These are phyloP conservation scores for Pichia occidentalis DNA, from an alignment of 805 yeast species.

Conservation along the genomic window DNA sequence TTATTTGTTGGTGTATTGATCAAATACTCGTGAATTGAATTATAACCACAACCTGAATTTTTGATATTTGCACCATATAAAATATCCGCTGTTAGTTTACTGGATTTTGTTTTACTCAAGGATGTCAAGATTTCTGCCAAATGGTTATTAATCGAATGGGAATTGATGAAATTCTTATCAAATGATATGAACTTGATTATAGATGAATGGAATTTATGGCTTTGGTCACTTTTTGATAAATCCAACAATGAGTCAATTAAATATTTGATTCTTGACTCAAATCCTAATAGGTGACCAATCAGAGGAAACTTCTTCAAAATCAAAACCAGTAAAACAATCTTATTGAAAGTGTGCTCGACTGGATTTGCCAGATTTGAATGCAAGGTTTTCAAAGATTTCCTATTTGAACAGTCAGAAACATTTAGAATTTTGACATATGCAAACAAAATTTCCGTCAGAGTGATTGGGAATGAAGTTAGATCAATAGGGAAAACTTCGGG, in stretches of 20 bases:
- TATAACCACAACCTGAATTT: conserved; percentile 14
- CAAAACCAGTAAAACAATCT: conserved; percentile 19
- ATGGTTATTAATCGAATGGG: conserved; percentile 19
- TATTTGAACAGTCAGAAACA: conserved; percentile 10
- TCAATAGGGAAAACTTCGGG: conserved; percentile 4
- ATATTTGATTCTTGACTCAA: conserved; percentile 1
- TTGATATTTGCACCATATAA: conserved; percentile 6
- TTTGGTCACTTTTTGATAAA: conserved; percentile 11
- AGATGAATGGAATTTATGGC: conserved; percentile 13
- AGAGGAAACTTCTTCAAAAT: conserved; percentile 13
- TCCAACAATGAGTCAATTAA: conserved; percentile 1
- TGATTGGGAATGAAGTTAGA: conserved; percentile 8
- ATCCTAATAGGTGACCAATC: conserved; percentile 7
- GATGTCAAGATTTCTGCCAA: conserved; percentile 19
- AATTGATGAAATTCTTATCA: conserved; percentile 22
- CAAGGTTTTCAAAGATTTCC: background rate
- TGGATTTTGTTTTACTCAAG: conserved; percentile 8
- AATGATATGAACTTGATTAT: conserved; percentile 15
- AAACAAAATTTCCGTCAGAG: conserved; percentile 2
- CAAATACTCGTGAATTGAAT: conserved; percentile 23
- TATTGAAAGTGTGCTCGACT: conserved; percentile 23
- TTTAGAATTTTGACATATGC: conserved; percentile 14
- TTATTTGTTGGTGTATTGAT: conserved; percentile 20
- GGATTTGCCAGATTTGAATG: conserved; percentile 4
- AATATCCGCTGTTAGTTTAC: conserved; percentile 4